Base-by-base conservation (phyloP, 2,329 filamentous ascomycete genomes). In the Hirsutella minnesotensis region DNA sequence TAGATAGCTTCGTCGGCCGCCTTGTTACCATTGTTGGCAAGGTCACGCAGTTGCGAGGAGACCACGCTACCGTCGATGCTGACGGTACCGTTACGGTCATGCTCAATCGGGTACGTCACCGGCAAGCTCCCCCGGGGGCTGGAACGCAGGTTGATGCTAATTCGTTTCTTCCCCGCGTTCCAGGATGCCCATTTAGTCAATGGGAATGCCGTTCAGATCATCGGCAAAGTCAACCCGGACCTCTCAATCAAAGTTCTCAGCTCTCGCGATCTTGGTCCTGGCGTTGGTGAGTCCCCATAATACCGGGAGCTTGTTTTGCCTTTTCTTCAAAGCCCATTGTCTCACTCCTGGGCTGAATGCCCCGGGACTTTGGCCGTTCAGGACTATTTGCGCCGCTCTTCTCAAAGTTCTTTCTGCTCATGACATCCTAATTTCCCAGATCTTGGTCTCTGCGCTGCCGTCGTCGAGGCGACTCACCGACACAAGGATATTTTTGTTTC, bases 11-110 rank as follows among this genome's bases (percentile, higher is more conserved):
- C 66, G 72, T 80, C 51, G 71, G 72, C 51, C 75, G 77, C 50
- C 85, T 84, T 48, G 85, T 96, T 48, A 88, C 88, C 53, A 71
- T 96, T 43, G 73, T 94, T 5, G 92, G 92, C 55, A 88, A 83
- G 55, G 88, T 96, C 38, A 75, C 77, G 4, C 81, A 92, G 55
- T 71, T 96, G 20, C 81, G 81, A 41, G 89, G 89, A 51, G 85
- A 92, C 41, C 75, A 77, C 40, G 90, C 88, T 0, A 78, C 79
- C 5, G 75, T 96, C 24, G 87, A 95, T 44, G 82, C 86, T 5
- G 82, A 79, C 21, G 90, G 90, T 0, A 74, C 79, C 19, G 76
- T 95, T 21, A 85, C 80, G 1, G 70, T 87, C 2, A 67, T 83
- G 16, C 61, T 96, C 50, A 88, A 86, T 58, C 72, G 81, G 40